Conservation (phyloP, 768 basidiomycete genomes). For the Lactarius hatsudake region DNA sequence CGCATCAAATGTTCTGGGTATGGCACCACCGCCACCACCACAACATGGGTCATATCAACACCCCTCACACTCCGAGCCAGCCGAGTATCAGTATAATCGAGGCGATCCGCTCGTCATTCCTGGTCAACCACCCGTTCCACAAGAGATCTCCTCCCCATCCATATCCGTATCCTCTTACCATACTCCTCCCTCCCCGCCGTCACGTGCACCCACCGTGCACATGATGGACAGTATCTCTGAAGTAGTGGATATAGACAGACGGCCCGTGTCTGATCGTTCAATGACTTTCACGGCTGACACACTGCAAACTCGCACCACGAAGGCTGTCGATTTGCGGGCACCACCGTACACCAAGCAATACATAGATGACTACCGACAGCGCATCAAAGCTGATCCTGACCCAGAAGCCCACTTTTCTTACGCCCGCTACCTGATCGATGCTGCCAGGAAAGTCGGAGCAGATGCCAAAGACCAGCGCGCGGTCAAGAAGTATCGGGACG, state of each 20-base stretch:
- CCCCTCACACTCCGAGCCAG: constrained; percentile 17
- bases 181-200: constrained; percentile 1
- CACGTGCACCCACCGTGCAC: constrained; percentile 28
- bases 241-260: constrained; percentile 53
- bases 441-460: constrained; percentile 85
- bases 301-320: constrained; percentile 62
- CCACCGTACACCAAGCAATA: constrained; percentile 94
- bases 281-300: constrained; percentile 56
- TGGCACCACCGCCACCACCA: constrained; percentile 64
- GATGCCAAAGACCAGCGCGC: constrained; percentile 73
- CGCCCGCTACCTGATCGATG: constrained; percentile 98
- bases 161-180: constrained; percentile 5
- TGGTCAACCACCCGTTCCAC: constrained; percentile 26
- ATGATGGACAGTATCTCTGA: constrained; percentile 28
- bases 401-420: constrained; percentile 97
- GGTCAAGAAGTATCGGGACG: constrained; percentile 88
- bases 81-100: constrained; percentile 22
- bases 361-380: constrained; percentile 94
- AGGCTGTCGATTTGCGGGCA: constrained; percentile 76
- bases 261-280: constrained; percentile 55
- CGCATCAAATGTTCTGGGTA: constrained; percentile 77
- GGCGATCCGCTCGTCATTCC: not conserved
- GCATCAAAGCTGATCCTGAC: constrained; percentile 97
- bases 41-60: constrained; percentile 17
- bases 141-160: constrained; percentile 5